Evolutionary conservation across 352 stramenopile genomes (phyloP).

Genomic region (Phytophthora pisi): DNA sequence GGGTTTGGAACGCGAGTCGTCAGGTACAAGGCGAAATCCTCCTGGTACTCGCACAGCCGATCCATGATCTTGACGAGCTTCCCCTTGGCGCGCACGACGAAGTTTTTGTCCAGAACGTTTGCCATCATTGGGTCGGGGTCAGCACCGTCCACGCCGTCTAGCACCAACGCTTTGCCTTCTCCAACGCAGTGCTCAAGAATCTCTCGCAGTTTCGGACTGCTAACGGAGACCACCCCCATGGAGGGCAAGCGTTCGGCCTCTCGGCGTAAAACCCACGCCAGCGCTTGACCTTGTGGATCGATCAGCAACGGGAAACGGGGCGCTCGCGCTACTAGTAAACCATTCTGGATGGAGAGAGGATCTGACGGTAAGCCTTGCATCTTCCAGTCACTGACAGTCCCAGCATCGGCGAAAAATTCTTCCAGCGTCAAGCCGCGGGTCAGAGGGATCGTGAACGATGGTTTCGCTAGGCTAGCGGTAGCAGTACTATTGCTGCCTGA

Average conservation of each 20-base stretch:
- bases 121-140: conserved; percentile 68
- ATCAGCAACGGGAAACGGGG: conserved; percentile 87
- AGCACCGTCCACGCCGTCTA: conserved; percentile 71
- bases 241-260: conserved; percentile 68
- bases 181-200: conserved; percentile 88
- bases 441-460: conserved; percentile 57
- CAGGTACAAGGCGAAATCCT: conserved; percentile 73
- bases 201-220: conserved; percentile 76
- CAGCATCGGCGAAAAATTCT: conserved; percentile 78
- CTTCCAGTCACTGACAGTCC: conserved; percentile 89
- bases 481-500: conserved; percentile 10
- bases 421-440: conserved; percentile 67
- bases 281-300: conserved; percentile 90
- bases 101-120: conserved; percentile 70
- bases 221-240: conserved; percentile 67
- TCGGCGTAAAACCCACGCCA: conserved; percentile 83
- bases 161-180: conserved; percentile 86
- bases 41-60: conserved; percentile 66
- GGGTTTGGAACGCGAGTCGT: conserved; percentile 70
- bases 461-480: conserved; percentile 9
- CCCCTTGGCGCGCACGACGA: conserved; percentile 62
- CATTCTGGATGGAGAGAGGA: conserved; percentile 91
- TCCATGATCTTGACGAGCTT: conserved; percentile 79
- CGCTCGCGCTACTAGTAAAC: conserved; percentile 83
- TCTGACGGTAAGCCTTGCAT: conserved; percentile 88